Conservation (phyloP, 2,329 filamentous ascomycete species). For the Ophiosphaerella herpotricha region DNA sequence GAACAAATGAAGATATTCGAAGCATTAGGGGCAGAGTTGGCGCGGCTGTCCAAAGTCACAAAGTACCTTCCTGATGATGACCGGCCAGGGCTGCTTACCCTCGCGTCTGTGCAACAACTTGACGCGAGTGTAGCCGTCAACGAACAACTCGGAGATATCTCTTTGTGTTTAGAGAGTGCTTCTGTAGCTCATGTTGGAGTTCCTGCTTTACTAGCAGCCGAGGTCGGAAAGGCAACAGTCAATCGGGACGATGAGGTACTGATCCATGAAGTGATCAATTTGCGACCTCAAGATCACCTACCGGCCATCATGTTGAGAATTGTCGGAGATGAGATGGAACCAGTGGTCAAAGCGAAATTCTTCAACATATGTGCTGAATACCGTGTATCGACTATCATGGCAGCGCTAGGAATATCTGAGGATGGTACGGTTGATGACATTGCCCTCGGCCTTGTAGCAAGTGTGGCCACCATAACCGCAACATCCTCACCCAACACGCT, state of each 20-base stretch:
- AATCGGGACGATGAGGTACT: slow-evolving; percentile 74
- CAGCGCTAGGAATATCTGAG: slow-evolving; percentile 71
- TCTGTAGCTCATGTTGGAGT: slow-evolving; percentile 70
- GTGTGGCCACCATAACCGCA: slow-evolving; percentile 76
- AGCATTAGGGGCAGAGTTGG: slow-evolving; percentile 75
- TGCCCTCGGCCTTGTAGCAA: slow-evolving; percentile 75
- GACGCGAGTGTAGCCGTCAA: slow-evolving; percentile 67
- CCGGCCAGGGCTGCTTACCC: slow-evolving; percentile 80
- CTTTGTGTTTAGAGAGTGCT: slow-evolving; percentile 32
- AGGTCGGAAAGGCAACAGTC: slow-evolving; percentile 66
- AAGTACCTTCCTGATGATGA: slow-evolving; percentile 98
- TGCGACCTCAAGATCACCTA: slow-evolving; percentile 47
- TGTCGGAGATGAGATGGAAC: slow-evolving; percentile 93
- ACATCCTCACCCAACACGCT: slow-evolving; percentile 57
- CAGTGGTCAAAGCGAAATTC: slow-evolving; percentile 84
- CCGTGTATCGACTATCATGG: slow-evolving; percentile 80
- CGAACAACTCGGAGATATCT: slow-evolving; percentile 67
- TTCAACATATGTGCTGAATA: slow-evolving; percentile 89
- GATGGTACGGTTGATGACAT: slow-evolving; percentile 69
- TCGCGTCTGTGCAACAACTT: slow-evolving; percentile 69
- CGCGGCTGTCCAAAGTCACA: slow-evolving; percentile 81
- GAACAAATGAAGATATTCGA: slow-evolving; percentile 70
- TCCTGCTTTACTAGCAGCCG: slow-evolving; percentile 80
- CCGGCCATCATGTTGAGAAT: slow-evolving; percentile 85
- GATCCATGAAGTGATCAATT: slow-evolving; percentile 63